Base-by-base conservation (phyloP, 495 filamentous ascomycete genomes). In the Penicillium verhagenii region DNA sequence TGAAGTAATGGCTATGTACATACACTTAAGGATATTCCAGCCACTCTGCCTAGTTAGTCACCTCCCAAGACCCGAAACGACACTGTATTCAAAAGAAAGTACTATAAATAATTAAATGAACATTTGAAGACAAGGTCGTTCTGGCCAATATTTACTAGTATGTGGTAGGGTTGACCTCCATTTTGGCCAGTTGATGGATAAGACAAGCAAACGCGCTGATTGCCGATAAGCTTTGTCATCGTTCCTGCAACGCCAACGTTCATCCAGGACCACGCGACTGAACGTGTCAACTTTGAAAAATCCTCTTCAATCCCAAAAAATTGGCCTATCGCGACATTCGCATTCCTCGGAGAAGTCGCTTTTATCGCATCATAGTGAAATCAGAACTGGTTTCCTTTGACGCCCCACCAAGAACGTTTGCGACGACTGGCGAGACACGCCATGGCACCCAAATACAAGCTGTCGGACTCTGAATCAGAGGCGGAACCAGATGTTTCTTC, bases 381-480 rank as follows among this genome's bases (percentile, higher is more conserved):
- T 35, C 6, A 0, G 16, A 16, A 31, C 3, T 0, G 16, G 6
- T 1, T 21, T 9, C 42, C 19, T 45, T 7, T 21, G 42, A 24
- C 24, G 26, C 21, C 13, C 44, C 9, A 24, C 21, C 1, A 4
- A 23, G 11, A 31, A 35, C 25, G 9, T 20, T 18, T 6, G 4
- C 46, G 39, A 48, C 13, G 2, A 4, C 18, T 28, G 2, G 19
- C 13, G 26, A n/a, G 20, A n/a, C 29, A 31, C 28, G 57, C 20
- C 31, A 78, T 78, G 75, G 56, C 63, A 14, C 69, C 67, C 5
- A 62, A 64, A 57, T 68, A 68, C 40, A 64, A 56, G 14, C 51
- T 79, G 39, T 71, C 71, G 2, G 71, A 74, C 31, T 67, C 69
- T 13, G 73, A 76, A 43, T 62, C 70, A 6, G 70, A 69, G 20